Percentiles rank a stretch among this genome's conserved stretches.
Conservation (phyloP, 1,139 yeast species). For the Yamadazyma friedrichii region DNA sequence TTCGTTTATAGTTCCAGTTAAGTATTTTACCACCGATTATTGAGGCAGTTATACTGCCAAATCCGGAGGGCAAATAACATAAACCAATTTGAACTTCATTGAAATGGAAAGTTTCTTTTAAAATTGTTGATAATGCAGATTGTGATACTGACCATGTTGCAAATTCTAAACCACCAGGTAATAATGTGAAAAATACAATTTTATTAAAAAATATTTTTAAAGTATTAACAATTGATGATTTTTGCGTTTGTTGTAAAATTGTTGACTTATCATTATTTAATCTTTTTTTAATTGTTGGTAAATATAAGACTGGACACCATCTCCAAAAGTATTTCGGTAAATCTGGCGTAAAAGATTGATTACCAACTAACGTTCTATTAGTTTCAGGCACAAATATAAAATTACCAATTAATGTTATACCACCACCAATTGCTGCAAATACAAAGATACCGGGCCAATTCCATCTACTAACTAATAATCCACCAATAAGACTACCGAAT, state of each 20-base stretch:
- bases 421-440: conserved; percentile 65
- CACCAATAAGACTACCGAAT: conserved; percentile 75
- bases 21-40: conserved; percentile 45
- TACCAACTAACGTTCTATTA: conserved; percentile 64
- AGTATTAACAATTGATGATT: conserved; percentile 39
- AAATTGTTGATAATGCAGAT: conserved; percentile 59
- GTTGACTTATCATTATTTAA: conserved; percentile 17
- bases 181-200: conserved; percentile 23
- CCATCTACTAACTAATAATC: conserved; percentile 56
- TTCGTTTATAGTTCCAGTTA: conserved; percentile 41
- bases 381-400: conserved; percentile 67
- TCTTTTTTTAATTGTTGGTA: conserved; percentile 18
- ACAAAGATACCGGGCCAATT: conserved; percentile 79
- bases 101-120: conserved; percentile 49
- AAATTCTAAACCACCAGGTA: conserved; percentile 62
- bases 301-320: conserved; percentile 40
- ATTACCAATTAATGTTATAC: conserved; percentile 34
- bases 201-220: conserved; percentile 37
- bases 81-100: conserved; percentile 57
- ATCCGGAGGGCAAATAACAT: conserved; percentile 59
- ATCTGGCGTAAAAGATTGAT: conserved; percentile 54
- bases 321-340: conserved; percentile 23
- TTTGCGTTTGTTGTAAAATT: conserved; percentile 16
- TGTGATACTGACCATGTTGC: conserved; percentile 69
- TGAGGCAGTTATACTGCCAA: conserved; percentile 57